Conservation (phyloP, 768 basidiomycete species). For the Hygrophoropsis aurantiaca region DNA sequence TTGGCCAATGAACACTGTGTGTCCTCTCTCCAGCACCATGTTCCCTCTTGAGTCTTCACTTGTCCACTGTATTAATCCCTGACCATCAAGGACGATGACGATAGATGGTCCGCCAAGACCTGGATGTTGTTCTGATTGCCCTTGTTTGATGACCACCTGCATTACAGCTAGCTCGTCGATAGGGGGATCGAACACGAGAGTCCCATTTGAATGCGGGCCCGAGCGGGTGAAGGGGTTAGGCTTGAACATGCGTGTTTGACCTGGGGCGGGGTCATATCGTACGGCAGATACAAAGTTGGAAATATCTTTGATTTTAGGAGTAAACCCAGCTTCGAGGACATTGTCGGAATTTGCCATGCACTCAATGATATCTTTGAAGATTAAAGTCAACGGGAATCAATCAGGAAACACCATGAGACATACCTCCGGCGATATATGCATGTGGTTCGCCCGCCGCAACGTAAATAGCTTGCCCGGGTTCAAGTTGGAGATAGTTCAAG, state of each 20-base stretch:
- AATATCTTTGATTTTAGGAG: constrained; percentile 69
- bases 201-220: constrained; percentile 6
- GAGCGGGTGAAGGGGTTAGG: constrained; percentile 48
- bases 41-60: constrained; percentile 6
- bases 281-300: constrained; percentile 79
- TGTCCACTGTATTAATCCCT: constrained; percentile 52
- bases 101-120: constrained; percentile 78
- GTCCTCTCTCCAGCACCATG: constrained; percentile 53
- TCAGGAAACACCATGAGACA: constrained; percentile 7
- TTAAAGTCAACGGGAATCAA: neutral
- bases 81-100: constrained; percentile 67
- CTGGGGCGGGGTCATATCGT: constrained; percentile 69
- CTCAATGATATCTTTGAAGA: constrained; percentile 52
- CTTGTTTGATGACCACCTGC: constrained; percentile 45
- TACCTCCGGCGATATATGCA: constrained; percentile 58
- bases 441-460: constrained; percentile 57
- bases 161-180: constrained; percentile 90
- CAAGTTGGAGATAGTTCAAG: constrained; percentile 51
- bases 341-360: constrained; percentile 62
- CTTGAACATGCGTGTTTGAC: constrained; percentile 62
- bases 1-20: constrained; percentile 79
- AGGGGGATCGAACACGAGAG: constrained; percentile 83
- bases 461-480: constrained; percentile 53
- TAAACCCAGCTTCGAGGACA: constrained; percentile 55
- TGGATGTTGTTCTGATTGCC: constrained; percentile 51